phyloP scores from a whole-genome alignment of 768 basidiomycete genomes.

The Obba rivulosa region DNA sequence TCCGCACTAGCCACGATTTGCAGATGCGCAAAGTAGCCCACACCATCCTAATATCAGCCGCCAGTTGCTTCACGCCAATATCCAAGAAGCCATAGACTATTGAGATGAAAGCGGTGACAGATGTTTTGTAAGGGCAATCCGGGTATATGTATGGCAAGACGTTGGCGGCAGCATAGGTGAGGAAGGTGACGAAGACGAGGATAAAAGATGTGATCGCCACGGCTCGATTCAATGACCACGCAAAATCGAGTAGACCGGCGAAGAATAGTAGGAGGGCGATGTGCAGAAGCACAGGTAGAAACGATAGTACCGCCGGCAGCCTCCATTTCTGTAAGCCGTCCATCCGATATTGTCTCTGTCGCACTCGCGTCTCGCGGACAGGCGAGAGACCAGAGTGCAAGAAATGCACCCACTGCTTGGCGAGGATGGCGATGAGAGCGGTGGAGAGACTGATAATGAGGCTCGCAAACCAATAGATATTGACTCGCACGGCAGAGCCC shows the following conservation, averaged over 20 bases:
- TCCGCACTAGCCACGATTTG: background rate
- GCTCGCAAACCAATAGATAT: conserved; percentile 37
- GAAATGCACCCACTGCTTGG: conserved; percentile 43
- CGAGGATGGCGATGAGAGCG: conserved; percentile 39
- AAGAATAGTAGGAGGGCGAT: conserved; percentile 46
- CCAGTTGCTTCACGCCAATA: background rate
- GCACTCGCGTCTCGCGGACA: conserved; percentile 29
- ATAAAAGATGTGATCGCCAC: conserved; percentile 7
- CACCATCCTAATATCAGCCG: background rate
- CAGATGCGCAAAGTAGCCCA: no score
- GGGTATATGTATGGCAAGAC: conserved; percentile 9
- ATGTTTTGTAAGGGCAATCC: conserved; percentile 16
- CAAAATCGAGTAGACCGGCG: conserved; percentile 40
- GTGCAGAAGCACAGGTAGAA: conserved; percentile 43
- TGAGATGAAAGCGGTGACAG: conserved; percentile 1
- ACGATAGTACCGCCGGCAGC: conserved; percentile 34
- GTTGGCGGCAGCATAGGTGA: conserved; percentile 12
- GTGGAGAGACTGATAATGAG: conserved; percentile 34
- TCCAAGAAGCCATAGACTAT: background rate
- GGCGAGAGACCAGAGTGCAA: conserved; percentile 26
- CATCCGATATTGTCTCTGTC: conserved; percentile 37
- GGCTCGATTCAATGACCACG: conserved; percentile 24
- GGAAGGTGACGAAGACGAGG: conserved; percentile 5
- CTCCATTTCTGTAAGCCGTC: conserved; percentile 33
- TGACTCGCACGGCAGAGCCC: conserved; percentile 30